Percentiles rank a stretch among this genome's conserved stretches.
Conservation (phyloP, 2,329 filamentous ascomycete genomes). For the Berkeleyomyces rouxiae region DNA sequence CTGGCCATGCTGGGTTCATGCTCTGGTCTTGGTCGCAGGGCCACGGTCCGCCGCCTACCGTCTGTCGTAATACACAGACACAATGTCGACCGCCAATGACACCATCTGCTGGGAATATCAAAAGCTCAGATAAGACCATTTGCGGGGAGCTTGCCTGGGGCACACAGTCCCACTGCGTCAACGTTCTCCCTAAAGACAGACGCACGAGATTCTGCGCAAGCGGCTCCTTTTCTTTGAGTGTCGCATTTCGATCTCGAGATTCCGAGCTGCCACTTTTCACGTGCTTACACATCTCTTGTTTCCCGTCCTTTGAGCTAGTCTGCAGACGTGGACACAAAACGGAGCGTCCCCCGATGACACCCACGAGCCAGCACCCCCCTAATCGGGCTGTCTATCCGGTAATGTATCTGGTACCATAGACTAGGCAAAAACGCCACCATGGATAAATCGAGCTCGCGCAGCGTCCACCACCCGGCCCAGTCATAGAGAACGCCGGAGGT, state of each 20-base stretch:
- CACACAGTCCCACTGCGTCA: not conserved
- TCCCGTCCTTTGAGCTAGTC: not conserved
- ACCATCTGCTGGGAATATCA: not conserved
- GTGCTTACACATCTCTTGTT: not conserved
- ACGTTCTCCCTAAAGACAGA: no score
- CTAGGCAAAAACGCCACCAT: not conserved
- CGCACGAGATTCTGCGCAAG: not conserved
- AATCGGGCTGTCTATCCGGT: no score
- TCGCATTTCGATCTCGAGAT: not conserved
- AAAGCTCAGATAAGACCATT: not conserved
- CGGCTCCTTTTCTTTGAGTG: no score
- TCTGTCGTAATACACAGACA: not conserved
- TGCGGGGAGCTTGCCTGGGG: not conserved
- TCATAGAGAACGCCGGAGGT: not conserved
- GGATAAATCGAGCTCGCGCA: not conserved
- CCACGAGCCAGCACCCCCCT: no score
- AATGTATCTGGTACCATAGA: not conserved
- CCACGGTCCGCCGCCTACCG: not conserved
- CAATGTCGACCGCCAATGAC: not conserved
- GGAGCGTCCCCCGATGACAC: not conserved
- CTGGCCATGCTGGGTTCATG: not conserved
- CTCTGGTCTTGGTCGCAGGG: not conserved
- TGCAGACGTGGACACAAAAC: not conserved
- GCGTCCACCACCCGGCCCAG: not conserved
- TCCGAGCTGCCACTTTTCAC: no score